These are phyloP conservation scores for Fusarium fujikuroi DNA, from an alignment of 2,329 filamentous ascomycete species.

Conservation along the genomic window DNA sequence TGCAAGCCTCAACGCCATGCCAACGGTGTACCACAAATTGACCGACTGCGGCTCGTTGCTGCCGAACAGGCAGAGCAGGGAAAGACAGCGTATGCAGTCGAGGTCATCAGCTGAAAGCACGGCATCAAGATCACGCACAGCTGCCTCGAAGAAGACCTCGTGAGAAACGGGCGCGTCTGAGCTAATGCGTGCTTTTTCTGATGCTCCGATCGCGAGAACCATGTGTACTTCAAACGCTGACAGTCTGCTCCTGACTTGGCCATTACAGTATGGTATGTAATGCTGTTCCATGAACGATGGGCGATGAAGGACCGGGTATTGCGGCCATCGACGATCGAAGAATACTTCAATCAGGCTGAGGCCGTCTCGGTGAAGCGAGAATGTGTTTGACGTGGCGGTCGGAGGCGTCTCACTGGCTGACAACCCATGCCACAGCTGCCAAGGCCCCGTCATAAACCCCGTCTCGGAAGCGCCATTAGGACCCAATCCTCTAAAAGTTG, in stretches of 20 bases:
- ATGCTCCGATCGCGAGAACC: conserved; percentile 39
- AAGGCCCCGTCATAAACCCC: conserved; percentile 36
- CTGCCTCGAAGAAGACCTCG: conserved; percentile 35
- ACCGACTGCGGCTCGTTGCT: conserved; percentile 41
- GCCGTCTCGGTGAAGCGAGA: conserved; percentile 31
- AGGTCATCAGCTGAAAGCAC: conserved; percentile 35
- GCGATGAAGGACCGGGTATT: conserved; percentile 37
- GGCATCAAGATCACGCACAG: conserved; percentile 22
- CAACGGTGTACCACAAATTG: conserved; percentile 40
- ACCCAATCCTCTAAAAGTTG: conserved; percentile 27
- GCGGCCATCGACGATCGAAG: conserved; percentile 38
- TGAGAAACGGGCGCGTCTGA: conserved; percentile 20
- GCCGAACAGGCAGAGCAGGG: conserved; percentile 36
- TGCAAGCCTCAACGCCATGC: conserved; percentile 35
- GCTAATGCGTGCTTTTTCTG: conserved; percentile 29
- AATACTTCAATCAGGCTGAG: conserved; percentile 29
- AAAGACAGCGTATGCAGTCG: conserved; percentile 34
- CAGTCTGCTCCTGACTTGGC: conserved; percentile 3
- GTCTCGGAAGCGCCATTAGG: conserved; percentile 11
- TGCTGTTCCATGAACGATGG: conserved; percentile 38
- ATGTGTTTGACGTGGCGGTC: background rate
- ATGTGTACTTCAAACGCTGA: conserved; percentile 39
- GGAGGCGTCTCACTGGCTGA: conserved; percentile 30
- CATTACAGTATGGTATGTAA: conserved; percentile 29
- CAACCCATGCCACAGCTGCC: conserved; percentile 38